Conservation (phyloP, 768 basidiomycete genomes). For the Macrolepiota albuminosa region DNA sequence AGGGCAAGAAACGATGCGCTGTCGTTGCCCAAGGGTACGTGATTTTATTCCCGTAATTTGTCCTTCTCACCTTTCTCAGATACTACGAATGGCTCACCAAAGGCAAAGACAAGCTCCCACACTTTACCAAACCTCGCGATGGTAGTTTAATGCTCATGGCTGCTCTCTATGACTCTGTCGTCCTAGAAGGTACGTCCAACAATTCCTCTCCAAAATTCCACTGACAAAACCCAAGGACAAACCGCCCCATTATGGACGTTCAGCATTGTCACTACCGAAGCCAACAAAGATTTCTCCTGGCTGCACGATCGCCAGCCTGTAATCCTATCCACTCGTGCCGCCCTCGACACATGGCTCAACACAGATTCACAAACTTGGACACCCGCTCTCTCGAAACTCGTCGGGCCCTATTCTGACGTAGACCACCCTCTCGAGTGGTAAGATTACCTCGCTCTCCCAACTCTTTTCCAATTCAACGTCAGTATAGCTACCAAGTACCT, state of each 20-base stretch:
- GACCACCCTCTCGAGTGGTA: constrained; percentile 64
- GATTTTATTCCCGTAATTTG: too few relatives aligned
- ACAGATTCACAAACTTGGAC: constrained; percentile 61
- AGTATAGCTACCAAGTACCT: constrained; percentile 75
- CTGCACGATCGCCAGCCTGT: constrained; percentile 91
- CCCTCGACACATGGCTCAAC: constrained; percentile 76
- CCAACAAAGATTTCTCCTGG: constrained; percentile 70
- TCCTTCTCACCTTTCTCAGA: constrained; percentile 28
- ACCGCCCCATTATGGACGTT: constrained; percentile 70
- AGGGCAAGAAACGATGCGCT: constrained; percentile 81
- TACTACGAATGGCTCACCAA: constrained; percentile 96
- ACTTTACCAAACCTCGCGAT: constrained; percentile 72
- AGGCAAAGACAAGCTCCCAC: constrained; percentile 72
- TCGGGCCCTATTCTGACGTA: constrained; percentile 54
- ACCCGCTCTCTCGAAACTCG: constrained; percentile 48
- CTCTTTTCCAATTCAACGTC: not conserved
- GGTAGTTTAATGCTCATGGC: constrained; percentile 76
- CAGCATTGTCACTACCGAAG: constrained; percentile 82
- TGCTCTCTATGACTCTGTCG: constrained; percentile 75
- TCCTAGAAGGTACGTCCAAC: constrained; percentile 49
- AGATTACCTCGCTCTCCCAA: constrained; percentile 11
- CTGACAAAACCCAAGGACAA: constrained; percentile 32
- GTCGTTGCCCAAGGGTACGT: constrained; percentile 68
- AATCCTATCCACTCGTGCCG: constrained; percentile 59
- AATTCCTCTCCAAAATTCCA: not conserved